Evolutionary conservation across 2,329 filamentous ascomycete genomes (phyloP).

Genomic region (Pseudonectria foliicola): DNA sequence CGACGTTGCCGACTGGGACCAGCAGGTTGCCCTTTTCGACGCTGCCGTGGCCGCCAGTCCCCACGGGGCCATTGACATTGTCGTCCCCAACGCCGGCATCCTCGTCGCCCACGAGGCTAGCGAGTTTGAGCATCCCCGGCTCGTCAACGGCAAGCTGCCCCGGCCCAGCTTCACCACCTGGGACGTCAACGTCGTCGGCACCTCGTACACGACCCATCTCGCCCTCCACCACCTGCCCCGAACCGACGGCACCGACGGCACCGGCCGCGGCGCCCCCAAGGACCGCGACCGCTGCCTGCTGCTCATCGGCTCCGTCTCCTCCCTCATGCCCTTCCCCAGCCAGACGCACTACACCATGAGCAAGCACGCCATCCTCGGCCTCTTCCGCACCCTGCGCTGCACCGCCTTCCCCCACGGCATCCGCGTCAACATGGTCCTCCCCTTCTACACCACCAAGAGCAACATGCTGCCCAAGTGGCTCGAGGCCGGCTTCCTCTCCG

Average conservation of each 20-base stretch:
- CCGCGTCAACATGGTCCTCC: conserved; percentile 58
- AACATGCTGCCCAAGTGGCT: conserved; percentile 39
- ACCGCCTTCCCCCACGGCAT: conserved; percentile 41
- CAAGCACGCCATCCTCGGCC: conserved; percentile 60
- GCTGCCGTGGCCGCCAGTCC: conserved; percentile 46
- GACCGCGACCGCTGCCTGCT: conserved; percentile 51
- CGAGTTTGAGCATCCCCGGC: conserved; percentile 40
- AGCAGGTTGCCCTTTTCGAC: conserved; percentile 57
- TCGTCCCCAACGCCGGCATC: conserved; percentile 62
- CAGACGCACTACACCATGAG: conserved; percentile 50
- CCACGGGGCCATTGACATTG: conserved; percentile 50
- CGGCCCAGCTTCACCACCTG: conserved; percentile 46
- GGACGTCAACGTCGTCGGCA: conserved; percentile 57
- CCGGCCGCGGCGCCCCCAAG: not conserved
- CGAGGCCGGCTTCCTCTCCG: conserved; percentile 48
- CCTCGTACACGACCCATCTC: conserved; percentile 58
- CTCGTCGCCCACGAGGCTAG: conserved; percentile 25
- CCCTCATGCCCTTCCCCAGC: conserved; percentile 37
- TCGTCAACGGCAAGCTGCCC: conserved; percentile 33
- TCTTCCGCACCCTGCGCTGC: conserved; percentile 52
- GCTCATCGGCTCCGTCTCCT: conserved; percentile 56
- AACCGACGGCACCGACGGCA: conserved; percentile 13
- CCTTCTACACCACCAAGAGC: conserved; percentile 60
- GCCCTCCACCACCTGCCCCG: conserved; percentile 41
- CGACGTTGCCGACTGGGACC: conserved; percentile 59